phyloP scores from a whole-genome alignment of 192 early-diverging fungal genomes.

The Linderina pennispora region DNA sequence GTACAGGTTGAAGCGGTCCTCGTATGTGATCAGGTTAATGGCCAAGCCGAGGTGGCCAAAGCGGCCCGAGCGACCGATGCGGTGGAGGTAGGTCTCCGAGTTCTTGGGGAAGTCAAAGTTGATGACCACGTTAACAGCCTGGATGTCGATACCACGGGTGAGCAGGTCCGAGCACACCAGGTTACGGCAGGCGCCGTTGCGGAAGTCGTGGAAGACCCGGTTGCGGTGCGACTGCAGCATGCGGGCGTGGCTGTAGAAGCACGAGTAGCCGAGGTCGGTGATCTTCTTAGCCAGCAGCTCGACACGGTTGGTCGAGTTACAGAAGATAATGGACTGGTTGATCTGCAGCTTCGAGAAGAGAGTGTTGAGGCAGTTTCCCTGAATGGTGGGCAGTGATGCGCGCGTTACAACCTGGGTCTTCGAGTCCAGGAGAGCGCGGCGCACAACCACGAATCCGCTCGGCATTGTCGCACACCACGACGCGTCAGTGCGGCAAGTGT shows the following conservation, averaged over 20 bases:
- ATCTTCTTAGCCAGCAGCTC: conserved; percentile 99
- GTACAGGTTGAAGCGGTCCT: conserved; percentile 97
- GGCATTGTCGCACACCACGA: conserved; percentile 34
- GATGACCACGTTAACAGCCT: conserved; percentile 99
- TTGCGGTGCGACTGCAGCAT: conserved; percentile 99
- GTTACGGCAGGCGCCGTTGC: conserved; percentile 95
- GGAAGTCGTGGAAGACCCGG: conserved; percentile 99
- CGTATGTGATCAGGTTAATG: conserved; percentile 98
- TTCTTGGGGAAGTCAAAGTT: conserved; percentile 99
- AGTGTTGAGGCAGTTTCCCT: conserved; percentile 61
- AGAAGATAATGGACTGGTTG: conserved; percentile 99
- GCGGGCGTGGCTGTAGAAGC: conserved; percentile 98
- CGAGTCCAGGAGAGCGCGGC: conserved; percentile 4
- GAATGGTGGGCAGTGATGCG: conserved; percentile 20
- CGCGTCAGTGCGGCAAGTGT: conserved; percentile 10
- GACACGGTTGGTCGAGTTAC: conserved; percentile 98
- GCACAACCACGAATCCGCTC: conserved; percentile 25
- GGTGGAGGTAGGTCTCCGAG: conserved; percentile 97
- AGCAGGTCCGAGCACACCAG: conserved; percentile 97
- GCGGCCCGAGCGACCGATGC: conserved; percentile 95
- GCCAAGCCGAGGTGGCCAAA: conserved; percentile 95
- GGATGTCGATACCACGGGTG: conserved; percentile 98
- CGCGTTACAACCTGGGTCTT: conserved; percentile 4
- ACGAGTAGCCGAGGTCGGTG: conserved; percentile 99
- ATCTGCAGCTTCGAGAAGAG: conserved; percentile 99